phyloP scores from a whole-genome alignment of 176 grass and related monocot genomes.

The Alloteropsis semialata region DNA sequence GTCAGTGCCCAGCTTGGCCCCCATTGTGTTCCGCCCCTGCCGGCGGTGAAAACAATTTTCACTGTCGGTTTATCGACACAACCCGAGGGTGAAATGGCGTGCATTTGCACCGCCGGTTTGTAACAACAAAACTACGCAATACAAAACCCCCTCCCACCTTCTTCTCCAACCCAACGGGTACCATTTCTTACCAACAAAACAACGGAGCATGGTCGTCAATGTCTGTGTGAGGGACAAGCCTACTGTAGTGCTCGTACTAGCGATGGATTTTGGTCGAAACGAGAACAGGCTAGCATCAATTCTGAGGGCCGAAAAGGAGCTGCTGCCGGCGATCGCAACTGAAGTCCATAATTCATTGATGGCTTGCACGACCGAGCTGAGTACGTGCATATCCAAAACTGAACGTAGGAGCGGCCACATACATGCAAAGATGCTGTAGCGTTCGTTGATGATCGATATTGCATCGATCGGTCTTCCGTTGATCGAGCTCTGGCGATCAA shows the following conservation, averaged over 20 bases:
- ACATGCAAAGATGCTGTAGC: neutral
- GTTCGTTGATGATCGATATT: neutral
- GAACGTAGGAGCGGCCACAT: slow-evolving; percentile 37
- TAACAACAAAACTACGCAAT: too few species aligned
- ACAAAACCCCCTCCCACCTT: too few species aligned
- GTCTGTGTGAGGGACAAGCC: too few species aligned
- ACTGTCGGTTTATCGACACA: too few species aligned
- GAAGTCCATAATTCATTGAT: slow-evolving; percentile 19
- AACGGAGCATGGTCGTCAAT: neutral
- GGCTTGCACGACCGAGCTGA: slow-evolving; percentile 7
- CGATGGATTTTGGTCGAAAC: slow-evolving; percentile 5
- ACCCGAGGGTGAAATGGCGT: too few species aligned
- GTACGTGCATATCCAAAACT: slow-evolving; percentile 29
- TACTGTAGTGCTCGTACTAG: neutral
- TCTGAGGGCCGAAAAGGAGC: slow-evolving; percentile 37
- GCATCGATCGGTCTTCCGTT: neutral
- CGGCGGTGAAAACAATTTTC: too few species aligned
- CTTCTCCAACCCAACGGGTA: too few species aligned
- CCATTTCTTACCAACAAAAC: too few species aligned
- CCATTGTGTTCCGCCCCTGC: too few species aligned
- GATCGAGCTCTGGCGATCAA: neutral
- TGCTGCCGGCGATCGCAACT: neutral
- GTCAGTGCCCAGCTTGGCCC: too few species aligned
- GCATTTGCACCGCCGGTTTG: too few species aligned
- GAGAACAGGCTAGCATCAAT: neutral